phyloP scores from a whole-genome alignment of 768 basidiomycete species.

The Porpolomopsis calyptriformis region DNA sequence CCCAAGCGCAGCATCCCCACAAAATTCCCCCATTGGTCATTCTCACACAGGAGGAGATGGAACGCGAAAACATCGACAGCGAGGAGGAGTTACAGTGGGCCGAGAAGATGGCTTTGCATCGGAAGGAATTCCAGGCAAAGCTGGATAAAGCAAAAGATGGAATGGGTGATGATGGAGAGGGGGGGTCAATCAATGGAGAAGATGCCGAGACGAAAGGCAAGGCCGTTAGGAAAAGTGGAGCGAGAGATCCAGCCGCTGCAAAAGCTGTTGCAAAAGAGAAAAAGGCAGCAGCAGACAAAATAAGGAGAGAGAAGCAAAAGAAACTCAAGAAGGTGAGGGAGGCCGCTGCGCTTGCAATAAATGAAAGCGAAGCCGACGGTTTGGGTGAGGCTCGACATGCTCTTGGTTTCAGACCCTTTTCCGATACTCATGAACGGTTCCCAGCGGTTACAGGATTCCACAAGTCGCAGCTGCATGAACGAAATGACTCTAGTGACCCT shows the following conservation, averaged over 20 bases:
- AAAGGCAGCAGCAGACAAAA: constrained; percentile 18
- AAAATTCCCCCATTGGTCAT: constrained; percentile 28
- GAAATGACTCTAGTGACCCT: background rate
- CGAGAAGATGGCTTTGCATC: constrained; percentile 29
- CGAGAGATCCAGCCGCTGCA: constrained; percentile 1
- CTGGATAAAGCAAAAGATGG: constrained; percentile 25
- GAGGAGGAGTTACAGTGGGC: constrained; percentile 30
- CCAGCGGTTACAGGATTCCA: too few species aligned
- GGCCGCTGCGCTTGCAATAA: constrained; percentile 6
- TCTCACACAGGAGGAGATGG: constrained; percentile 30
- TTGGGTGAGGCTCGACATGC: background rate
- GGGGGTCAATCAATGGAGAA: background rate
- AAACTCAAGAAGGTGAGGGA: constrained; percentile 15
- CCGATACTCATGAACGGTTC: too few species aligned
- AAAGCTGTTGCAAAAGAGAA: constrained; percentile 17
- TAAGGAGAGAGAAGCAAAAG: constrained; percentile 14
- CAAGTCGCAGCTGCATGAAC: too few species aligned
- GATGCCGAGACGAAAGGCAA: background rate
- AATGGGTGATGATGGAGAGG: constrained; percentile 16
- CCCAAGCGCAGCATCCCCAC: constrained; percentile 18
- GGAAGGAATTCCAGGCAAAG: constrained; percentile 17
- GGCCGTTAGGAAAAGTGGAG: background rate
- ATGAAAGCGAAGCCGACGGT: constrained; percentile 8
- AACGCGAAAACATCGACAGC: constrained; percentile 37
- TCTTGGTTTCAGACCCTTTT: background rate